A percentile compares a stretch with the other conserved stretches of the same genome.
Evolutionary conservation across 179 eudicot species (phyloP).

Genomic region (Actinidia arguta): DNA sequence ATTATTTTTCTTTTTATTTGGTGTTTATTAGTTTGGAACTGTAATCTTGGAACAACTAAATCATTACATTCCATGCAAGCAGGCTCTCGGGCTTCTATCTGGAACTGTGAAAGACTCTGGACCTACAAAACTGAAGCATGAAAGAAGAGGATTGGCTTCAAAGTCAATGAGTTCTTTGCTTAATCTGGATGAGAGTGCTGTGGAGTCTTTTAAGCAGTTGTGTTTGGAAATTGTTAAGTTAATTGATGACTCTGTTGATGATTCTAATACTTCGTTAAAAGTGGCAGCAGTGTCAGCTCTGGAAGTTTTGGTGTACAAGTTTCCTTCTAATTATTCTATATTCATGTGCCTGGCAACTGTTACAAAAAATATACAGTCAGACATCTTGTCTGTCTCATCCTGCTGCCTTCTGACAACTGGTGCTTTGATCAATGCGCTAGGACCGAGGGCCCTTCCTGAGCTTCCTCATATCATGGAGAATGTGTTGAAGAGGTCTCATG

Average conservation of each 20-base stretch:
- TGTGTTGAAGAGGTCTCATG: slow-evolving; percentile 44
- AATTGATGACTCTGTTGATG: slow-evolving; percentile 52
- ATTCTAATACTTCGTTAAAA: slow-evolving; percentile 50
- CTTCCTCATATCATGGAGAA: slow-evolving; percentile 82
- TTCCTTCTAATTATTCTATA: slow-evolving; percentile 61
- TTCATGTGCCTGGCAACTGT: slow-evolving; percentile 72
- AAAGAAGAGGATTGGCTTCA: slow-evolving; percentile 36
- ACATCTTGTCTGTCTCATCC: slow-evolving; percentile 59
- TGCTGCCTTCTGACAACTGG: slow-evolving; percentile 75
- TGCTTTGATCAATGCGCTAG: slow-evolving; percentile 80
- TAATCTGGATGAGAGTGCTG: slow-evolving; percentile 56
- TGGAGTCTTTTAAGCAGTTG: slow-evolving; percentile 58
- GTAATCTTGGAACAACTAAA: slow-evolving; percentile 8
- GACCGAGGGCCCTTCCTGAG: slow-evolving; percentile 76
- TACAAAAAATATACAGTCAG: slow-evolving; percentile 56
- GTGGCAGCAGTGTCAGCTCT: slow-evolving; percentile 72
- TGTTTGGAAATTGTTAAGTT: slow-evolving; percentile 67
- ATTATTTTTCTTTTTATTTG: neutral
- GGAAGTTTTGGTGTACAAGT: slow-evolving; percentile 69
- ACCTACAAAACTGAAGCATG: slow-evolving; percentile 39
- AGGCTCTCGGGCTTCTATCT: slow-evolving; percentile 82
- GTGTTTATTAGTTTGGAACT: neutral
- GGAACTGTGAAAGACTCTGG: slow-evolving; percentile 64
- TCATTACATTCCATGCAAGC: slow-evolving; percentile 18
- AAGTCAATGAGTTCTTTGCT: slow-evolving; percentile 58